Evolutionary conservation across 2,329 filamentous ascomycete species (phyloP).

Genomic region (Corynespora cassiicola): DNA sequence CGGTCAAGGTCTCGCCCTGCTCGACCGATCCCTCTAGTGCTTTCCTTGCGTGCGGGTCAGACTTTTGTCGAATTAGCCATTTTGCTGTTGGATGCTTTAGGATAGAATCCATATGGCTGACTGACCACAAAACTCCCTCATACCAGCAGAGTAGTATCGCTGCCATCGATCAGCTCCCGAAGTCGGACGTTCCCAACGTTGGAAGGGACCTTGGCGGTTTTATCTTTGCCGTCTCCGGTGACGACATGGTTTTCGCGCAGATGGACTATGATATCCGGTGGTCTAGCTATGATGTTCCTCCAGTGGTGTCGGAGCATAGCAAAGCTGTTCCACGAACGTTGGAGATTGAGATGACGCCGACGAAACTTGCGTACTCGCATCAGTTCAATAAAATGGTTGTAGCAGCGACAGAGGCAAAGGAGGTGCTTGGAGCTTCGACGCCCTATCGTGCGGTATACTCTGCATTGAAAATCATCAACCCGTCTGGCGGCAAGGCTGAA

Average conservation of each 20-base stretch:
- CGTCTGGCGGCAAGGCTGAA: conserved; percentile 25
- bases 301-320: conserved; percentile 6
- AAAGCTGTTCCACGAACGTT: conserved; percentile 36
- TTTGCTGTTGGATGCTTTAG: conserved; percentile 6
- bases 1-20: conserved; percentile 29
- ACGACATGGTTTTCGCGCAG: conserved; percentile 55
- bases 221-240: conserved; percentile 56
- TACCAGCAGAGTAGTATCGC: conserved; percentile 39
- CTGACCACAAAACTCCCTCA: conserved; percentile 29
- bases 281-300: conserved; percentile 5
- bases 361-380: conserved; percentile 52
- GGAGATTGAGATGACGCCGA: conserved; percentile 31
- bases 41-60: conserved; percentile 47
- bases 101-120: conserved; percentile 46
- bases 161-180: conserved; percentile 37
- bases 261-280: conserved; percentile 47
- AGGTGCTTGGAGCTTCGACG: conserved; percentile 32
- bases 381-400: conserved; percentile 54
- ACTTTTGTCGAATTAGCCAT: conserved; percentile 43
- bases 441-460: conserved; percentile 46
- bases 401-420: conserved; percentile 49
- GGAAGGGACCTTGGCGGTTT: conserved; percentile 50
- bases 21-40: conserved; percentile 31
- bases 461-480: conserved; percentile 33
- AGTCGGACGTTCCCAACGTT: conserved; percentile 33